A percentile compares a stretch with the other conserved stretches of the same genome.
Conservation (phyloP, 208 protist genomes). For the Leishmania major region DNA sequence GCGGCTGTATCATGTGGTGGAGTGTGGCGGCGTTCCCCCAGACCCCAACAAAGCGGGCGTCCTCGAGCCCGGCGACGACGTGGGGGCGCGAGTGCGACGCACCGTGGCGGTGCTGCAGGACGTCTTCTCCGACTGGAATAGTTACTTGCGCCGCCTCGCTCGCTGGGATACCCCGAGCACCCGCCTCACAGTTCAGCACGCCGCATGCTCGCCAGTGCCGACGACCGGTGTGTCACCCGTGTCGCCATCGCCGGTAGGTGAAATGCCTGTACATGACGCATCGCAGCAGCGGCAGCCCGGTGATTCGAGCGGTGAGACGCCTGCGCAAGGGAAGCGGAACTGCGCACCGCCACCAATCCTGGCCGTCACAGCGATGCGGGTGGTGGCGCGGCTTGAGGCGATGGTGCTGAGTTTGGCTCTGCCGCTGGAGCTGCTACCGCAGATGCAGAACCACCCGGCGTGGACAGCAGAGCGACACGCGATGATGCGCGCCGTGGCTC, state of each 20-base stretch:
- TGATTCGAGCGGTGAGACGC: too few species aligned
- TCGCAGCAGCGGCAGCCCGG: neutral
- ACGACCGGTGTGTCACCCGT: neutral
- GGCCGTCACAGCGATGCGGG: conserved; percentile 17
- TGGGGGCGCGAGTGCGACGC: conserved; percentile 10
- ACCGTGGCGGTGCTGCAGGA: conserved; percentile 16
- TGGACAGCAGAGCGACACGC: conserved; percentile 23
- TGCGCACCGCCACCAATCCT: conserved; percentile 22
- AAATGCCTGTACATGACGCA: neutral
- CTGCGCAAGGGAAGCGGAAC: neutral
- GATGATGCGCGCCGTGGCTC: conserved; percentile 15
- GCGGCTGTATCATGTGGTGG: conserved; percentile 43
- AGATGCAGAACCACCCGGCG: conserved; percentile 9
- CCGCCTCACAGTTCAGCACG: neutral
- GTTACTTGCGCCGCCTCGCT: conserved; percentile 20
- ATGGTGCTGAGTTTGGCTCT: conserved; percentile 28
- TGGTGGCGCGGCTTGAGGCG: conserved; percentile 16
- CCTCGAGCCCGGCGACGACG: conserved; percentile 3
- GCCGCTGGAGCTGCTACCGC: conserved; percentile 20
- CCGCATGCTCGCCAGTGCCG: neutral
- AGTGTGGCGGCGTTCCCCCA: conserved; percentile 30
- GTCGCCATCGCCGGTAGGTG: neutral
- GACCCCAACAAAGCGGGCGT: neutral
- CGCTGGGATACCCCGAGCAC: conserved; percentile 18
- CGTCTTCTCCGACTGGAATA: conserved; percentile 23